Base-by-base conservation (phyloP, 1,139 yeast genomes). In the Saccharomyces hybrid region DNA sequence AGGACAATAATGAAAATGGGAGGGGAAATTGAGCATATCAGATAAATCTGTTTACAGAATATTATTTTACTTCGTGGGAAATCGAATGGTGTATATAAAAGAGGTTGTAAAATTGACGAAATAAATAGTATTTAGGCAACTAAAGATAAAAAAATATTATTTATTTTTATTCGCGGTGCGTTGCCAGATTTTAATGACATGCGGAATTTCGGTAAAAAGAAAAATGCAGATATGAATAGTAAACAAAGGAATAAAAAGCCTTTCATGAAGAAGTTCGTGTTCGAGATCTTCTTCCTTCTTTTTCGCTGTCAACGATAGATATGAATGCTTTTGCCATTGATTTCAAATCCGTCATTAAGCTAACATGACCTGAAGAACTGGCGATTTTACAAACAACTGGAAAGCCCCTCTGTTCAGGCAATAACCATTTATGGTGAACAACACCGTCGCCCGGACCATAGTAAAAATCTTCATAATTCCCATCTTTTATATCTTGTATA, bases 401-500 rank as follows among this genome's bases (percentile, higher is more conserved):
- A 64, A 85, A 89, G 0, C 95, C 95, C 59, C 77, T 76, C 28
- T 74, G 71, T 62, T 85, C 86, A 0, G 97, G 96, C 82, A 89
- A 80, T 46, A 88, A 71, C 84, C 91, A 85, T 59, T 81, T 81
- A 62, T 85, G 88, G 69, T 88, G 89, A 1, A 89, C 87, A 14
- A 90, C 96, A 34, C 97, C 97, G 66, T 90, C 97, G 7, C 97
- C 97, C 9, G 90, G 90, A 0, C 96, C 96, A 66, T 88, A 89
- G 61, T 79, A 81, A 61, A 88, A 85, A 61, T 87, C 84, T 59
- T 80, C 82, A 69, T 87, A 90, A 59, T 82, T 80, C 6, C 96
- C 96, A 41, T 78, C 77, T 58, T 74, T 76, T 56, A 90, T 83
- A 51, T 82, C 93, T 28, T 56, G 51, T n/a, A 67, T 64, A 2